A percentile compares a stretch with the other conserved stretches of the same genome.
Evolutionary conservation across 1,284 basidiomycete genomes (phyloP).

Genomic region (Marasmius tenuissimus): DNA sequence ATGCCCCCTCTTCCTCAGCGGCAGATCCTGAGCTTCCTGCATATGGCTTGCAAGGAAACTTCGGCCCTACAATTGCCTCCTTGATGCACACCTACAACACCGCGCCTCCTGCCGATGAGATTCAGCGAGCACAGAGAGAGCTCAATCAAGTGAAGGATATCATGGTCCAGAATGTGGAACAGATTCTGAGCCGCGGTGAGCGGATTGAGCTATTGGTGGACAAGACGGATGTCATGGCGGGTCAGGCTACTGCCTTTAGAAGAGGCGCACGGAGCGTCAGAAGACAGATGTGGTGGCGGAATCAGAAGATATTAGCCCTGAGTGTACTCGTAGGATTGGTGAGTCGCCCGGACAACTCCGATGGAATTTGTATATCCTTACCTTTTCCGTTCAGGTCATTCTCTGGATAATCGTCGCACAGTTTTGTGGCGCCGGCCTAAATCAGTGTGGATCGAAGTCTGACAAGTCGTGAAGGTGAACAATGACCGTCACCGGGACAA

Average conservation of each 20-base stretch:
- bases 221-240: constrained; percentile 95
- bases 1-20: constrained; percentile 52
- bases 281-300: constrained; percentile 97
- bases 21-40: constrained; percentile 46
- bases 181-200: constrained; percentile 92
- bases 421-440: constrained; percentile 79
- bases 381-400: constrained; percentile 49
- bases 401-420: constrained; percentile 82
- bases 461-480: constrained; percentile 5
- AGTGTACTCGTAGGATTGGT: constrained; percentile 76
- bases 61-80: constrained; percentile 63
- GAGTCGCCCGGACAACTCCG: constrained; percentile 31
- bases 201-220: constrained; percentile 95
- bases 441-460: constrained; percentile 46
- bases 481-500: background rate
- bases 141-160: constrained; percentile 94
- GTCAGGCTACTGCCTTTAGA: constrained; percentile 94
- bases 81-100: constrained; percentile 89
- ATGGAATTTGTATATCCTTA: constrained; percentile 8
- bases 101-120: constrained; percentile 88
- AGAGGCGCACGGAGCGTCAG: constrained; percentile 86
- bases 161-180: constrained; percentile 96
- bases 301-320: constrained; percentile 75
- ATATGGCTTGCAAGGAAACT: constrained; percentile 69
- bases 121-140: constrained; percentile 87